Percentiles rank a stretch among this genome's conserved stretches.
Conservation (phyloP, 2,329 filamentous ascomycete species). For the Dactylonectria macrodidyma region DNA sequence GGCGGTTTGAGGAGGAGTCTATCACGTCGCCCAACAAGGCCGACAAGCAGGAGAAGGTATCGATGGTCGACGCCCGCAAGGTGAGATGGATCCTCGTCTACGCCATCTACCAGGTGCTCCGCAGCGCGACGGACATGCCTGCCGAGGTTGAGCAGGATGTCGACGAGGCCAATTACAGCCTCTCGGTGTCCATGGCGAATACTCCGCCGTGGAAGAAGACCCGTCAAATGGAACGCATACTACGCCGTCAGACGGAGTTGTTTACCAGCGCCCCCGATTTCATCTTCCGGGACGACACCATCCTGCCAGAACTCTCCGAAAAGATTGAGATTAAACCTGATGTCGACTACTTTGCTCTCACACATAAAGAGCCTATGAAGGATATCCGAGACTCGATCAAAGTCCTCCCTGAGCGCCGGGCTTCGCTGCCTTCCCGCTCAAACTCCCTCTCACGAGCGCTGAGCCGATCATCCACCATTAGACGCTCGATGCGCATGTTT, state of each 20-base stretch:
- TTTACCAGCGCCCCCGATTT: slow-evolving; percentile 31
- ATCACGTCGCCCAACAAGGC: slow-evolving; percentile 64
- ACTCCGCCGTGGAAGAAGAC: slow-evolving; percentile 64
- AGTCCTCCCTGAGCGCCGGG: slow-evolving; percentile 37
- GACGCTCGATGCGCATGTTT: slow-evolving; percentile 53
- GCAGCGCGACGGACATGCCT: slow-evolving; percentile 73
- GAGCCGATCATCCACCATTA: slow-evolving; percentile 53
- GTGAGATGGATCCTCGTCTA: slow-evolving; percentile 86
- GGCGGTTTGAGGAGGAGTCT: slow-evolving; percentile 76
- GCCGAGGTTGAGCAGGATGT: slow-evolving; percentile 70
- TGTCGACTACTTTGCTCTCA: slow-evolving; percentile 67
- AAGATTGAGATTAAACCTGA: slow-evolving; percentile 67
- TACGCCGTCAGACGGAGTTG: slow-evolving; percentile 50
- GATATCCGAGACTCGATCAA: slow-evolving; percentile 24
- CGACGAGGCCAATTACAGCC: slow-evolving; percentile 70
- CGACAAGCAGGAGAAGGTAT: slow-evolving; percentile 69
- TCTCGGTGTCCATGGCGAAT: slow-evolving; percentile 60
- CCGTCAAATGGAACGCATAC: slow-evolving; percentile 45
- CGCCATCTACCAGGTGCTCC: slow-evolving; percentile 79
- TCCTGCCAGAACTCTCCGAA: slow-evolving; percentile 14
- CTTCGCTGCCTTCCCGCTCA: slow-evolving; percentile 43
- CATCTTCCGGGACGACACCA: slow-evolving; percentile 30
- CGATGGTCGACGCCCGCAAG: slow-evolving; percentile 78
- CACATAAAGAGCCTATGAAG: slow-evolving; percentile 49
- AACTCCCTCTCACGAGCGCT: slow-evolving; percentile 51